Evolutionary conservation across 208 protist genomes (phyloP).

Genomic region (Trypanosoma cruzi): DNA sequence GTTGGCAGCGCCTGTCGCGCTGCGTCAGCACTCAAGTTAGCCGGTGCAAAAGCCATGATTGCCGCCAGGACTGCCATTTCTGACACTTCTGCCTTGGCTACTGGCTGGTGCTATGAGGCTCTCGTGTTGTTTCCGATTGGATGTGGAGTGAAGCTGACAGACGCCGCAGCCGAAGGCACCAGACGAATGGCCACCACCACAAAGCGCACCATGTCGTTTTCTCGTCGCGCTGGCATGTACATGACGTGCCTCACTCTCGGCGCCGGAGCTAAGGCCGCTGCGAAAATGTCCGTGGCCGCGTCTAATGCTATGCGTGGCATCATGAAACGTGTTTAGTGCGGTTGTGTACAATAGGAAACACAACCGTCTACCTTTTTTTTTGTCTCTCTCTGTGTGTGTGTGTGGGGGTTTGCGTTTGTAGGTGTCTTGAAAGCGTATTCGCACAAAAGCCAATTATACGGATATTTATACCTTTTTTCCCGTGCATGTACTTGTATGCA

Average conservation of each 20-base stretch:
- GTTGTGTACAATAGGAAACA: neutral
- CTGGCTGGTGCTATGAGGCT: neutral
- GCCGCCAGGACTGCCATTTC: neutral
- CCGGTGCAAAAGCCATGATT: neutral
- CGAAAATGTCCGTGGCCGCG: neutral
- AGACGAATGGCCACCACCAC: neutral
- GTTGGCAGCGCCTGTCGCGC: neutral
- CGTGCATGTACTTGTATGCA: no score
- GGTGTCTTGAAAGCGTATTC: no score
- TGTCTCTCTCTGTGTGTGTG: neutral
- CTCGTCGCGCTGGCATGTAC: neutral
- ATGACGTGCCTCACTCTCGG: neutral
- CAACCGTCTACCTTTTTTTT: neutral
- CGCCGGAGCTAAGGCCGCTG: neutral
- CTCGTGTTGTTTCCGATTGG: neutral
- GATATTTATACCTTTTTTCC: no score
- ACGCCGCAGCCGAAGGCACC: neutral
- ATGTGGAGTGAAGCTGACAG: neutral
- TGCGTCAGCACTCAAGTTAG: neutral
- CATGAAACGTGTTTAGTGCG: neutral
- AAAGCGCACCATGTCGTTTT: neutral
- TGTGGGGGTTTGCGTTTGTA: no score
- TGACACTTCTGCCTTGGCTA: neutral
- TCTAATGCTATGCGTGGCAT: neutral
- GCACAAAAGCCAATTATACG: no score